Percentiles rank a stretch among this genome's conserved stretches.
Conservation (phyloP, 73 alveolate genomes). For the Blepharisma stoltei region DNA sequence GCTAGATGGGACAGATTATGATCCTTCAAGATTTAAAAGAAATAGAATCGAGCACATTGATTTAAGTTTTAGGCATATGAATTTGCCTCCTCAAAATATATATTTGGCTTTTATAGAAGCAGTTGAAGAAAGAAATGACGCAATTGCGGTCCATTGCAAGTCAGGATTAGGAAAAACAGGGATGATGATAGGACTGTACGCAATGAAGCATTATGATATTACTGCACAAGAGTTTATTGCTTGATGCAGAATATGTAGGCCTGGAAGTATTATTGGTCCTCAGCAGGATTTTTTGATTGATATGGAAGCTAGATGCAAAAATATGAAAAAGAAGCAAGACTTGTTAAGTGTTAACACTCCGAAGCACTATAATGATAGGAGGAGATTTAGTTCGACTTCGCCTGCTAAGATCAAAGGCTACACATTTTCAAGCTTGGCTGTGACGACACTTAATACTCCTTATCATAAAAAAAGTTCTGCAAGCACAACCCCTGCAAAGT, state of each 20-base stretch:
- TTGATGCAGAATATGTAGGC: conserved; percentile 72
- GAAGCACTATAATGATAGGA: too few species aligned
- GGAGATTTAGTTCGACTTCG: too few species aligned
- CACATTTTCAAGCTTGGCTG: too few species aligned
- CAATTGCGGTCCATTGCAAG: conserved; percentile 87
- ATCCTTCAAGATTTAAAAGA: conserved; percentile 46
- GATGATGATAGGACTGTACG: conserved; percentile 74
- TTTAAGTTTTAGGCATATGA: conserved; percentile 64
- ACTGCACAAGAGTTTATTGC: conserved; percentile 80
- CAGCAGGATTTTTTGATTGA: conserved; percentile 49
- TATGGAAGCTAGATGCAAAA: neutral
- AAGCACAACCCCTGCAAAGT: too few species aligned
- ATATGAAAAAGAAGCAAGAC: conserved; percentile 10
- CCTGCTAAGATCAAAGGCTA: too few species aligned
- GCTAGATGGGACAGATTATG: conserved; percentile 66
- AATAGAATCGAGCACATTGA: conserved; percentile 66
- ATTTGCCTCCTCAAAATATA: conserved; percentile 65
- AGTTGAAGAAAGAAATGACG: conserved; percentile 51
- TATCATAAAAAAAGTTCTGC: too few species aligned
- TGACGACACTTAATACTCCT: too few species aligned
- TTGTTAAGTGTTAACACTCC: too few species aligned
- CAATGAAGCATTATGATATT: conserved; percentile 73
- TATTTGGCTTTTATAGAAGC: conserved; percentile 51
- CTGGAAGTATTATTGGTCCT: conserved; percentile 82
- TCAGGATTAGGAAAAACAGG: conserved; percentile 93